A percentile compares a stretch with the other conserved stretches of the same genome.
Evolutionary conservation across 805 yeast species (phyloP).

Genomic region (Candida vaughaniae): DNA sequence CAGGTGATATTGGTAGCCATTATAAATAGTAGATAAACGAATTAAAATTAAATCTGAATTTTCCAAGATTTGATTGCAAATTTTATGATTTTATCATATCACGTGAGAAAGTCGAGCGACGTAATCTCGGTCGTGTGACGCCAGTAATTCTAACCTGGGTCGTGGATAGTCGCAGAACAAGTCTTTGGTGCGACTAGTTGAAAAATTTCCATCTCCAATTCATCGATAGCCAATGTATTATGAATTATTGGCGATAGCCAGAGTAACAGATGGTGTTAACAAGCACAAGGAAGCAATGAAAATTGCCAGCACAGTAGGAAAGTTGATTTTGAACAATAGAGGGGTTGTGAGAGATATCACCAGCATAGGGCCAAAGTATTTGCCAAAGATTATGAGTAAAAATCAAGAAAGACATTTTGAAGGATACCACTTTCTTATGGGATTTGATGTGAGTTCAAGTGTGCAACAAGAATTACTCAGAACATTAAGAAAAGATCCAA

Average conservation of each 20-base stretch:
- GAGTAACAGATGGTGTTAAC: conserved; percentile 60
- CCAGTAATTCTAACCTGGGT: too few relatives aligned
- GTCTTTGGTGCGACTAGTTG: too few relatives aligned
- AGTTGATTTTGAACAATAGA: conserved; percentile 78
- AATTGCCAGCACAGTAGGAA: conserved; percentile 69
- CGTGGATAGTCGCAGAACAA: too few relatives aligned
- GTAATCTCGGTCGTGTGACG: too few relatives aligned
- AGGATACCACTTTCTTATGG: conserved; percentile 83
- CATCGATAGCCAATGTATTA: conserved; percentile 89
- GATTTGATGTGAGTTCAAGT: conserved; percentile 81
- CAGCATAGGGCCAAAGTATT: conserved; percentile 71
- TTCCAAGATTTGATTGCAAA: conserved; percentile 3
- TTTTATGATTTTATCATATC: conserved; percentile 8
- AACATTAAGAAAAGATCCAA: conserved; percentile 82
- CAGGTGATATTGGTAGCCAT: conserved; percentile 98
- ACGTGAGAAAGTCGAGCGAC: too few relatives aligned
- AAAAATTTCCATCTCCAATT: conserved; percentile 9
- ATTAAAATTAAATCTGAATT: not conserved
- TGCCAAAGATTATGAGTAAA: conserved; percentile 80
- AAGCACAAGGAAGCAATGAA: conserved; percentile 41
- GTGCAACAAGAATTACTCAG: conserved; percentile 85
- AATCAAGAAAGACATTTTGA: conserved; percentile 89
- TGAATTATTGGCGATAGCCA: conserved; percentile 87
- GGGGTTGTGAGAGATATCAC: conserved; percentile 88
- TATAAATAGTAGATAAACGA: conserved; percentile 9